Evolutionary conservation across 192 early-diverging fungal genomes (phyloP).

Genomic region (Coemansia sp.): DNA sequence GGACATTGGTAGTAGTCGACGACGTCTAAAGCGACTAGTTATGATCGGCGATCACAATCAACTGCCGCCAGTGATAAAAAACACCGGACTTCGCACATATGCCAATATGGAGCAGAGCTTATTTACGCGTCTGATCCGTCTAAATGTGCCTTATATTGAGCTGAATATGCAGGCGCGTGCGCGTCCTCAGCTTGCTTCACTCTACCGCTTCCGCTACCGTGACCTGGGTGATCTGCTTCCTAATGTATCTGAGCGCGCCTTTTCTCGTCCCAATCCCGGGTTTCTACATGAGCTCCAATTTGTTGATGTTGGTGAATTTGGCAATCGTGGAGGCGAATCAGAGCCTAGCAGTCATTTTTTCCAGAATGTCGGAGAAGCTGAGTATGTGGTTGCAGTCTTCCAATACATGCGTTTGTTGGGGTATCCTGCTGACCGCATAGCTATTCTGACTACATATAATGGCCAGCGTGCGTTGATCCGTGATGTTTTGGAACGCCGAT

Average conservation of each 20-base stretch:
- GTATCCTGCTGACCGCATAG: constrained; percentile 85
- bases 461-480: constrained; percentile 91
- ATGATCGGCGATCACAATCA: constrained; percentile 99
- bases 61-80: constrained; percentile 94
- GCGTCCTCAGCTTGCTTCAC: constrained; percentile 70
- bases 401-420: constrained; percentile 96
- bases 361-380: constrained; percentile 98
- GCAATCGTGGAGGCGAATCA: constrained; percentile 72
- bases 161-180: constrained; percentile 84
- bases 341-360: constrained; percentile 85
- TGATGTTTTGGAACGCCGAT: constrained; percentile 85
- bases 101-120: constrained; percentile 94
- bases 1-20: background rate
- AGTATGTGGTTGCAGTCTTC: constrained; percentile 92
- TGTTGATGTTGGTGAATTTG: constrained; percentile 76
- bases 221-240: constrained; percentile 67
- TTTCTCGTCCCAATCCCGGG: constrained; percentile 75
- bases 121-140: constrained; percentile 85
- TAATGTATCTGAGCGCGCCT: constrained; percentile 53
- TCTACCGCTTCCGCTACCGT: constrained; percentile 87
- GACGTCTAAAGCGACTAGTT: constrained; percentile 80
- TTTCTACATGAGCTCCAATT: constrained; percentile 87
- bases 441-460: constrained; percentile 96
- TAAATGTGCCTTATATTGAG: constrained; percentile 91
- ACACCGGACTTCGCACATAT: constrained; percentile 76